Percentiles rank a stretch among this genome's conserved stretches.
Evolutionary conservation across 2,329 filamentous ascomycete genomes (phyloP).

Genomic region (Emericellopsis cladophorae): DNA sequence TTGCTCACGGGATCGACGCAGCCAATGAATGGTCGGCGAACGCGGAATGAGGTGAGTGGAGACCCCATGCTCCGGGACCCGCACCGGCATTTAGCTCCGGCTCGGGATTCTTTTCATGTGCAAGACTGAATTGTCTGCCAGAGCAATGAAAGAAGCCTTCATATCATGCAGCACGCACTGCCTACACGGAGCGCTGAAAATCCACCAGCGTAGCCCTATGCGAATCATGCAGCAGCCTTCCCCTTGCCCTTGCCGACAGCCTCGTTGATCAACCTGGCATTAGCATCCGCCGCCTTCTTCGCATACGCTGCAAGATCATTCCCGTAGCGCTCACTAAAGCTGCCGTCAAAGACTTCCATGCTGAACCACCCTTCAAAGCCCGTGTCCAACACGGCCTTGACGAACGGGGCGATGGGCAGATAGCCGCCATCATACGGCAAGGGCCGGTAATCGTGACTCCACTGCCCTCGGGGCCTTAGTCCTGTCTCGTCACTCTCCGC

Average conservation of each 20-base stretch:
- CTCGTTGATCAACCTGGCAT: not conserved
- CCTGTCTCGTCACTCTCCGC: conserved; percentile 29
- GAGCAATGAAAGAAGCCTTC: no score
- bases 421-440: conserved; percentile 61
- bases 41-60: no score
- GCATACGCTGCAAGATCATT: conserved; percentile 13
- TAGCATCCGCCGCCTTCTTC: conserved; percentile 8
- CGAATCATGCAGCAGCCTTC: no score
- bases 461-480: conserved; percentile 46
- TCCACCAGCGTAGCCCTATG: no score
- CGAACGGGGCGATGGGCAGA: conserved; percentile 45
- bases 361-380: conserved; percentile 14
- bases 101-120: no score
- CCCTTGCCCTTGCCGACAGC: not conserved
- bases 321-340: conserved; percentile 15
- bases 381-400: conserved; percentile 1
- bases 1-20: no score
- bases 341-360: conserved; percentile 41
- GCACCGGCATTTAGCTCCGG: no score
- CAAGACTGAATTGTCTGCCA: no score
- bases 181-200: no score
- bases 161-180: no score
- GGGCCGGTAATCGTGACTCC: conserved; percentile 61
- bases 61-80: no score
- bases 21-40: no score